phyloP scores from a whole-genome alignment of 208 protist genomes.

The Acanthamoeba castellanii region DNA sequence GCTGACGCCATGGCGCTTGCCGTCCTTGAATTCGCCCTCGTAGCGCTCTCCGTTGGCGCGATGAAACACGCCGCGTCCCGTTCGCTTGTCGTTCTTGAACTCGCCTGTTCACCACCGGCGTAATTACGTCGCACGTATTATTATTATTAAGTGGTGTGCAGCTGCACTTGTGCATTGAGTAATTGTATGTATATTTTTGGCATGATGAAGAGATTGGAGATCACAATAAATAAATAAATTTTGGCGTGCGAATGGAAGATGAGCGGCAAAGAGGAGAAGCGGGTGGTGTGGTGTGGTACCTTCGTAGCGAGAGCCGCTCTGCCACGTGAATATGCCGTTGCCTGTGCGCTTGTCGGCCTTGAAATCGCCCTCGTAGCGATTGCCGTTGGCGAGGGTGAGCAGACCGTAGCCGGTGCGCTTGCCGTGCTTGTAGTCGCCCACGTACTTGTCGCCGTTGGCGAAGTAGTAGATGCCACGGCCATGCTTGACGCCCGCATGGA shows the following conservation, averaged over 20 bases:
- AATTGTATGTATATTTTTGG: too few species aligned
- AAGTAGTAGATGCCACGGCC: constrained; percentile 44
- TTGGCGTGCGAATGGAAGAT: too few species aligned
- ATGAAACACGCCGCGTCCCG: constrained; percentile 1
- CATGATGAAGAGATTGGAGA: neutral
- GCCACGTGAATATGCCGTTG: constrained; percentile 47
- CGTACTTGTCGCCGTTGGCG: constrained; percentile 43
- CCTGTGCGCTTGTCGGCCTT: constrained; percentile 43
- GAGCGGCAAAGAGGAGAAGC: neutral
- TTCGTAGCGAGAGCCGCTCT: constrained; percentile 60
- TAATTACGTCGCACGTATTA: too few species aligned
- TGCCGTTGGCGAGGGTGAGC: constrained; percentile 59
- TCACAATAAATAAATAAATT: too few species aligned
- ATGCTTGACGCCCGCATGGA: constrained; percentile 43
- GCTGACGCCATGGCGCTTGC: constrained; percentile 1
- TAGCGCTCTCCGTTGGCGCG: constrained; percentile 57
- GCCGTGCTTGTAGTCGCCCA: constrained; percentile 46
- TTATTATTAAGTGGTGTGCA: too few species aligned
- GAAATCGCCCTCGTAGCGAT: constrained; percentile 65
- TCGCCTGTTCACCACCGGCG: neutral
- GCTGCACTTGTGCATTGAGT: too few species aligned
- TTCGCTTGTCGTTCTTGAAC: constrained; percentile 64
- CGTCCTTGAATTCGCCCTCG: constrained; percentile 55
- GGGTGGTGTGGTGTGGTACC: neutral
- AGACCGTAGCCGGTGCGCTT: constrained; percentile 50